phyloP scores from a whole-genome alignment of 257 asterid genomes.

The Solanum okadae region DNA sequence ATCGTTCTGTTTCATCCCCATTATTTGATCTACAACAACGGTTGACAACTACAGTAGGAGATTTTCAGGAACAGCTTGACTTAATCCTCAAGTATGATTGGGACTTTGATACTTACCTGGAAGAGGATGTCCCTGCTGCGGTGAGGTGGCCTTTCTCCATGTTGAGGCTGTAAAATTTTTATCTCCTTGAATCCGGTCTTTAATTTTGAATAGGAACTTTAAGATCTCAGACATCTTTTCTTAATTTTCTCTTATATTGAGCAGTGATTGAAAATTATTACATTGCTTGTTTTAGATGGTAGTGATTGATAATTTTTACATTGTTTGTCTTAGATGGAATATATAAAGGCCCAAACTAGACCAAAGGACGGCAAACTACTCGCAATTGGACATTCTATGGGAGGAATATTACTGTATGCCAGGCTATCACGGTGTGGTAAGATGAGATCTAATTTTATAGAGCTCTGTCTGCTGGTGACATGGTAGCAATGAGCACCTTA shows the following conservation, averaged over 20 bases:
- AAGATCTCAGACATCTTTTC: not conserved
- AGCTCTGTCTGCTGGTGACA: not conserved
- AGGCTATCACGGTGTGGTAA: constrained; percentile 76
- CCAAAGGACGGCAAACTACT: constrained; percentile 79
- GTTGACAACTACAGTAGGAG: constrained; percentile 48
- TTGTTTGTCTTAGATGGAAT: constrained; percentile 52
- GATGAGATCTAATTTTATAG: constrained; percentile 6
- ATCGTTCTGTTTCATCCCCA: constrained; percentile 76
- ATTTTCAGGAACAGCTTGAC: constrained; percentile 86
- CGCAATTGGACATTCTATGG: constrained; percentile 96
- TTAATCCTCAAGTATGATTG: constrained; percentile 84
- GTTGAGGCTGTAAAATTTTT: constrained; percentile 2
- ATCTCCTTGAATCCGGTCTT: not conserved
- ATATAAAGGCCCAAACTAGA: constrained; percentile 55
- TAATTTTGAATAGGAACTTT: not conserved
- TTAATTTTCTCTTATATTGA: not conserved
- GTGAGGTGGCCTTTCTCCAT: constrained; percentile 83
- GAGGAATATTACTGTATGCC: constrained; percentile 90
- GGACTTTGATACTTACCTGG: constrained; percentile 97
- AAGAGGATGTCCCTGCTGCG: constrained; percentile 96
- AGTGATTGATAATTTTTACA: not conserved
- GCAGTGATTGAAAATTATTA: not conserved
- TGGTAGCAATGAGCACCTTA: not conserved
- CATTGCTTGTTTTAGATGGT: constrained; percentile 36
- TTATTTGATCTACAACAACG: constrained; percentile 74